Conservation (phyloP, 805 yeast species). For the Pichia membranifaciens region DNA sequence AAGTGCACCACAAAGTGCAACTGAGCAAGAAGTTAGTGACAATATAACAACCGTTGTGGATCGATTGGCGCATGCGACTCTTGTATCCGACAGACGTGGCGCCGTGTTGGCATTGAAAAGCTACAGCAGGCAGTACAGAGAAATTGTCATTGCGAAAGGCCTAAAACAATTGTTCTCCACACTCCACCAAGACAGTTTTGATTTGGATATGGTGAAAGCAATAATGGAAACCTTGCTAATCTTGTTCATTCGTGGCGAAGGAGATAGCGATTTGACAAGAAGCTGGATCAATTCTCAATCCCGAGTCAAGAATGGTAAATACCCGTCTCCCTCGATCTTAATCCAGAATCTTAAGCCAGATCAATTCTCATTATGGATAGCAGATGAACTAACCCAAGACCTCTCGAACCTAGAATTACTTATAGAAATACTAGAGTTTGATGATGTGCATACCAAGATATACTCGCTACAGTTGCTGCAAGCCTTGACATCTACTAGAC, state of each 20-base stretch:
- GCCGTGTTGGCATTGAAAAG: conserved; percentile 88
- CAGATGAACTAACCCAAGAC: conserved; percentile 81
- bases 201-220: conserved; percentile 64
- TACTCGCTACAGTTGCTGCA: conserved; percentile 83
- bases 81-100: conserved; percentile 81
- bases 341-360: conserved; percentile 55
- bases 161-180: conserved; percentile 66
- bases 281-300: conserved; percentile 72
- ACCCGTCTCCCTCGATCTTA: conserved; percentile 64
- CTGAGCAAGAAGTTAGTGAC: conserved; percentile 50
- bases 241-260: conserved; percentile 61
- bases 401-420: conserved; percentile 43
- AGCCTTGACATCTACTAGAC: conserved; percentile 73
- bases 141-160: conserved; percentile 83
- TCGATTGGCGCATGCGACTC: conserved; percentile 72
- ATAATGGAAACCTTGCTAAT: conserved; percentile 80
- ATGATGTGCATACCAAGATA: conserved; percentile 70
- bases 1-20: conserved; percentile 27
- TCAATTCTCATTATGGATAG: conserved; percentile 89
- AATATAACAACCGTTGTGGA: conserved; percentile 87
- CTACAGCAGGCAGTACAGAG: conserved; percentile 83
- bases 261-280: conserved; percentile 58
- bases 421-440: conserved; percentile 38
- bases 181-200: conserved; percentile 59
- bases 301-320: conserved; percentile 67